Percentiles rank a stretch among this genome's conserved stretches.
These are phyloP conservation scores for Pseudogymnoascus sp. DNA, from an alignment of 2,329 filamentous ascomycete species.

Conservation along the genomic window DNA sequence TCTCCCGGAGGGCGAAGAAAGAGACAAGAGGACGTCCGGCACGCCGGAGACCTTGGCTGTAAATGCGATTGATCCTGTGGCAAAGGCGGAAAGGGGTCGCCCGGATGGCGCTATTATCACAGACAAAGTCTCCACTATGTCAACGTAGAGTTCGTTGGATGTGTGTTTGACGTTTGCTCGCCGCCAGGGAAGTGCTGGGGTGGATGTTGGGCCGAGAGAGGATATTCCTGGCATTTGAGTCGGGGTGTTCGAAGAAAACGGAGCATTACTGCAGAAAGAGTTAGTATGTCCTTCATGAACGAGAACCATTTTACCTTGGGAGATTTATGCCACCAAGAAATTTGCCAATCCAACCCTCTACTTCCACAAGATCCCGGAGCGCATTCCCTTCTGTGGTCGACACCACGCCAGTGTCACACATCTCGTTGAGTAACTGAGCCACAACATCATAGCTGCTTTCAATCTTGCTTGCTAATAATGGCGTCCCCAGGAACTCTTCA, in stretches of 20 bases:
- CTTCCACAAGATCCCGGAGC: constrained; percentile 82
- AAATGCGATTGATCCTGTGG: constrained; percentile 88
- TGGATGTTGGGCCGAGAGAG: constrained; percentile 34
- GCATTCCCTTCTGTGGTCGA: constrained; percentile 91
- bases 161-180: constrained; percentile 89
- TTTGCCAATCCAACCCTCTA: constrained; percentile 84
- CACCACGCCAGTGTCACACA: constrained; percentile 90
- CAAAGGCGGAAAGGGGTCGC: constrained; percentile 75
- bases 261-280: background rate
- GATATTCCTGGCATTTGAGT: constrained; percentile 26
- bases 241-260: constrained; percentile 21
- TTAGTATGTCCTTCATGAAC: background rate
- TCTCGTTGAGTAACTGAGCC: constrained; percentile 85
- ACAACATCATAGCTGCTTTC: constrained; percentile 89
- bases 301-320: constrained; percentile 54
- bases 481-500: constrained; percentile 88
- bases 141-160: constrained; percentile 94
- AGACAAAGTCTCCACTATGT: constrained; percentile 82
- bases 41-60: constrained; percentile 92
- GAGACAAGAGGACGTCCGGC: constrained; percentile 75
- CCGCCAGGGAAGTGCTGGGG: constrained; percentile 71
- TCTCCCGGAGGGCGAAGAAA: constrained; percentile 75
- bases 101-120: constrained; percentile 89
- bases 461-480: constrained; percentile 77
- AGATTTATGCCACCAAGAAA: constrained; percentile 80